Evolutionary conservation across 1,284 basidiomycete species (phyloP), one percentile per base, ranked within the genome.

Genomic region (Malassezia dermatis): DNA sequence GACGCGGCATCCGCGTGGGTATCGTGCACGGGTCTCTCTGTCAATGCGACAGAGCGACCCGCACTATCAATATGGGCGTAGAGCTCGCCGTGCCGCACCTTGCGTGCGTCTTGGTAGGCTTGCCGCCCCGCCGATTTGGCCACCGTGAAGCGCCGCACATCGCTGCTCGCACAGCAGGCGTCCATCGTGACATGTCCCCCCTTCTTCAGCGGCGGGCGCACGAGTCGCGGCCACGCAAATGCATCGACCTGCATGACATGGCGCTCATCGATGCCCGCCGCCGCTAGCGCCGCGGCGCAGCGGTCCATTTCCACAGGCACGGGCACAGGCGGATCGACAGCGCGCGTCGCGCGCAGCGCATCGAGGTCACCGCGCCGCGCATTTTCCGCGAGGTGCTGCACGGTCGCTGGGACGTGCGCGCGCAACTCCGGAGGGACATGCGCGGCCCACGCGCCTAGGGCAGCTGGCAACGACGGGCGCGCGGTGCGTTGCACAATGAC

Each of bases 171-270:
- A 17, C 84, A 85, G 75, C 94, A 99, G 7, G 84, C 83, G 73
- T 98, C 93, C 58, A 98, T 78, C 51, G 93, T 86, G 57, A 96
- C 82, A 75, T 98, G 93, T 0, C 93, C 93, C 60, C 84, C 87
- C 58, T 84, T 84, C 76, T 95, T 96, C 66, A 95, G 71, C 13
- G 93, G 91, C 19, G 89, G 83, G 63, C 86, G 86, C 40, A 96
- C 81, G 30, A 98, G 80, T 48, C 94, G 82, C 30, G 93, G 89
- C 93, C 93, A 96, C 3, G 51, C 27, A 44, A 60, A 65, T 2
- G 67, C 63, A 35, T 66, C 63, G 6, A 67, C 47, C 15, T 61
- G 53, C 61, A 66, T 64, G 15, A 63, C 65, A 10, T 59, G 51
- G n/a, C 63, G 53, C 26, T 53, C 49, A 11, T 32, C 40, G 13